Evolutionary conservation across 345 rosid species (phyloP).

Genomic region (Linum tenue): DNA sequence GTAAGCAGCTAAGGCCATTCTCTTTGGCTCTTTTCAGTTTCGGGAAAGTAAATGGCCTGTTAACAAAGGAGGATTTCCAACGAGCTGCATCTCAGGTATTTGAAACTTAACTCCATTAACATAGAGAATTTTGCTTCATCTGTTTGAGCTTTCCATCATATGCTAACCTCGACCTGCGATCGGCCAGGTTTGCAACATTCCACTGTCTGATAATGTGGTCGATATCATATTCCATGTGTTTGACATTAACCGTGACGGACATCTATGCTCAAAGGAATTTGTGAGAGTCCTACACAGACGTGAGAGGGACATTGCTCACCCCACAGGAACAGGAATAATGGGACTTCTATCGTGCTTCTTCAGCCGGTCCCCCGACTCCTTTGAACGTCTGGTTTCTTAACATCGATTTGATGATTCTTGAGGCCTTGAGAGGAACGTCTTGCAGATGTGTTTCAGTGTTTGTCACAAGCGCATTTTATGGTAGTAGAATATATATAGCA

Average conservation of each 20-base stretch:
- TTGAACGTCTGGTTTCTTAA: conserved; percentile 21
- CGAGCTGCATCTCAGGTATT: conserved; percentile 71
- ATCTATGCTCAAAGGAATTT: conserved; percentile 62
- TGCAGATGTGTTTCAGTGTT: too few species aligned
- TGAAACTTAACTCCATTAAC: conserved; percentile 14
- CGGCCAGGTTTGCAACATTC: conserved; percentile 59
- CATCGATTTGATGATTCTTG: background rate
- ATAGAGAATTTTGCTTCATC: background rate
- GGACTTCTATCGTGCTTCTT: conserved; percentile 36
- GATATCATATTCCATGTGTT: conserved; percentile 73
- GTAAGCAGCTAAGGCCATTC: conserved; percentile 65
- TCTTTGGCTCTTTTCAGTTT: conserved; percentile 80
- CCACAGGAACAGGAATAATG: conserved; percentile 24
- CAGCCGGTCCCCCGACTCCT: conserved; percentile 30
- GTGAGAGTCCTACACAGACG: conserved; percentile 48
- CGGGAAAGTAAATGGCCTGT: conserved; percentile 70
- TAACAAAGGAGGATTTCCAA: conserved; percentile 66
- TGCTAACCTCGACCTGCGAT: background rate
- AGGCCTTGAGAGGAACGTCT: too few species aligned
- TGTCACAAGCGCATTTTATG: too few species aligned
- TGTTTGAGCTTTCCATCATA: background rate
- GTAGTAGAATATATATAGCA: too few species aligned
- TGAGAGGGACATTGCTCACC: conserved; percentile 23
- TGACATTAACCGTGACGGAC: conserved; percentile 63
- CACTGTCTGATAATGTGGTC: conserved; percentile 53